A percentile compares a stretch with the other conserved stretches of the same genome.
Evolutionary conservation across 768 basidiomycete genomes (phyloP).

Genomic region (Bullera alba): DNA sequence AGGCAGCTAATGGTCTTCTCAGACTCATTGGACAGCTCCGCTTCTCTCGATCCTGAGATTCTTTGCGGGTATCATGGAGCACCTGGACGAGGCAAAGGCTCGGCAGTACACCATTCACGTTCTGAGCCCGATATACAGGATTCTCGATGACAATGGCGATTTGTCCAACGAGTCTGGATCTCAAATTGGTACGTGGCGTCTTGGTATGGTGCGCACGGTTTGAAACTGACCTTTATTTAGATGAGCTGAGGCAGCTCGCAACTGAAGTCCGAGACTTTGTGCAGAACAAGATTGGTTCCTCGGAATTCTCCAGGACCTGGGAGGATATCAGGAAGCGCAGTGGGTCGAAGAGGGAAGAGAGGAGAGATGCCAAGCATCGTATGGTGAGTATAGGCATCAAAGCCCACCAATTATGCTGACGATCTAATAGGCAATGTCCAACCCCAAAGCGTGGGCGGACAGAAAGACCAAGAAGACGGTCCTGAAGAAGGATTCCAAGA

Average conservation of each 20-base stretch:
- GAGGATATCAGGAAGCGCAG: constrained; percentile 70
- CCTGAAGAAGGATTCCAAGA: constrained; percentile 77
- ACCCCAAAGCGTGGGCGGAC: constrained; percentile 71
- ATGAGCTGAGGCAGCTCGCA: constrained; percentile 72
- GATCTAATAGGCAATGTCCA: constrained; percentile 54
- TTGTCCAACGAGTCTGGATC: constrained; percentile 14
- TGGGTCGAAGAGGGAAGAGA: constrained; percentile 60
- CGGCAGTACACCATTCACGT: constrained; percentile 75
- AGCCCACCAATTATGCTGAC: not conserved
- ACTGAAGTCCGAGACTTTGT: constrained; percentile 80
- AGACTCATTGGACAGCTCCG: constrained; percentile 79
- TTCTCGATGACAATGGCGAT: constrained; percentile 67
- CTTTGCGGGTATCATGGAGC: constrained; percentile 84
- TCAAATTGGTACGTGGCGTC: constrained; percentile 26
- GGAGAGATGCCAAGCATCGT: constrained; percentile 58
- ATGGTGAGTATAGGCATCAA: constrained; percentile 46
- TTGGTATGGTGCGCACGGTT: not conserved
- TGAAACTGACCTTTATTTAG: constrained; percentile 47
- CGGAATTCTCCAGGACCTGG: constrained; percentile 70
- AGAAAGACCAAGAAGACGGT: constrained; percentile 64
- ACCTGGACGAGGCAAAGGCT: constrained; percentile 57
- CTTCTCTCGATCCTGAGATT: constrained; percentile 74
- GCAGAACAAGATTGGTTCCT: constrained; percentile 79
- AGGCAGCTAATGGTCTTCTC: not conserved
- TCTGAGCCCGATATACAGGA: constrained; percentile 74